Percentiles rank a stretch among this genome's conserved stretches.
Conservation (phyloP, 164 flowering plant species). For the Magnolia changhungtana region DNA sequence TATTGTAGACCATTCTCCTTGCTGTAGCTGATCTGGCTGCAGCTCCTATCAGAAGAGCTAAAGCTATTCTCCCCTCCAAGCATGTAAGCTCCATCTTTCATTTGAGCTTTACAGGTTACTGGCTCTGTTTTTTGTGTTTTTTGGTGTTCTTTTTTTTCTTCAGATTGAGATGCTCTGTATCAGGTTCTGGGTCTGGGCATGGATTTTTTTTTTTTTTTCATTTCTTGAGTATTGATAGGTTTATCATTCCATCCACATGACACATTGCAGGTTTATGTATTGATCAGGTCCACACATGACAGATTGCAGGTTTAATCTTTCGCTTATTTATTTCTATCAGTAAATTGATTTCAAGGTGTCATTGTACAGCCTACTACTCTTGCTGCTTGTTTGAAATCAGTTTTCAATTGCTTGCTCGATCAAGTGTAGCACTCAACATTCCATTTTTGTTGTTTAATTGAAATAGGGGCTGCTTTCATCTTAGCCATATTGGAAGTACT, state of each 20-base stretch:
- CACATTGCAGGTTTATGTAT: no score
- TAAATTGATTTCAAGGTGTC: conserved; percentile 14
- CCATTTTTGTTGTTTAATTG: not conserved
- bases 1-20: conserved; percentile 5
- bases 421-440: conserved; percentile 33
- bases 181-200: no score
- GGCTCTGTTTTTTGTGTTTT: no score
- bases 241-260: no score
- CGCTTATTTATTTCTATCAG: no score
- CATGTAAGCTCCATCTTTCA: conserved; percentile 17
- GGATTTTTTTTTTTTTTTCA: no score
- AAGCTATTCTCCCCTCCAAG: conserved; percentile 33
- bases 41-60: conserved; percentile 38
- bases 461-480: not conserved
- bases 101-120: no score
- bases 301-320: no score
- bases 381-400: conserved; percentile 77
- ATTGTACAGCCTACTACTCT: conserved; percentile 73
- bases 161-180: no score
- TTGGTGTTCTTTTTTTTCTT: no score
- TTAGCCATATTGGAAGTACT: not conserved
- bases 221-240: no score
- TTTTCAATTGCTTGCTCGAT: conserved; percentile 87
- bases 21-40: conserved; percentile 21
- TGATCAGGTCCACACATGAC: no score